Evolutionary conservation across 306 rosid genomes (phyloP), one percentile per base, ranked within the genome.

Genomic region (Sphenostylis stenocarpa): DNA sequence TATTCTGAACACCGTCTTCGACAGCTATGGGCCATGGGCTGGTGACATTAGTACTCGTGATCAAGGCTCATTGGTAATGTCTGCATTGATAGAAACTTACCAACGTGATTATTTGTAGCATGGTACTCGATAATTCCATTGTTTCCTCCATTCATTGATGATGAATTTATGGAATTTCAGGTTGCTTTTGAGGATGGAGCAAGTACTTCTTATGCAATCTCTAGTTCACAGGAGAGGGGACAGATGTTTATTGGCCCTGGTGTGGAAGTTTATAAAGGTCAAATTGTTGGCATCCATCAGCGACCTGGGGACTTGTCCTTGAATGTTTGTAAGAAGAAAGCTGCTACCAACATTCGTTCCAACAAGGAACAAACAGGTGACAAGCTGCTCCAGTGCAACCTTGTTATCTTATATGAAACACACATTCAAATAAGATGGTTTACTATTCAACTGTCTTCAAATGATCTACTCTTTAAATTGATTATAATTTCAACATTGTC

Each of bases 101-200:
- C 38, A 4, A 60, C 38, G 15, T 17, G 24, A 43, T 71, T 19
- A 16, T 47, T 65, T 49, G 69, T 57, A 14, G 34, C 52, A 52
- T 55, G 48, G 53, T n/a, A 58, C 45, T 57, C 64, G 61, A 70
- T 17, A 62, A 48, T 53, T 36, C 29, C 38, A 65, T 14, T 41
- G 23, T 64, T 80, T 70, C 58, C 69, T 80, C 23, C 83, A 64
- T 72, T 55, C 33, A 49, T 65, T 70, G 64, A 38, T 64, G 81
- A 49, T 41, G 71, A 4, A 12, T n/a, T 49, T 33, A 36, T 58
- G 86, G 73, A 81, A 73, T 84, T 83, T 74, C 91, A 95, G 98
- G 97, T 92, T 83, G 97, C 99, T 81, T 95, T 90, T 69, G 99
- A 95, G 88, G 93, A 82, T 81, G 99, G 99, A 79, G 80, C 97